Evolutionary conservation across 2,329 filamentous ascomycete genomes (phyloP), one percentile per base, ranked within the genome.

Genomic region (Phaeosphaeriaceae sp.): DNA sequence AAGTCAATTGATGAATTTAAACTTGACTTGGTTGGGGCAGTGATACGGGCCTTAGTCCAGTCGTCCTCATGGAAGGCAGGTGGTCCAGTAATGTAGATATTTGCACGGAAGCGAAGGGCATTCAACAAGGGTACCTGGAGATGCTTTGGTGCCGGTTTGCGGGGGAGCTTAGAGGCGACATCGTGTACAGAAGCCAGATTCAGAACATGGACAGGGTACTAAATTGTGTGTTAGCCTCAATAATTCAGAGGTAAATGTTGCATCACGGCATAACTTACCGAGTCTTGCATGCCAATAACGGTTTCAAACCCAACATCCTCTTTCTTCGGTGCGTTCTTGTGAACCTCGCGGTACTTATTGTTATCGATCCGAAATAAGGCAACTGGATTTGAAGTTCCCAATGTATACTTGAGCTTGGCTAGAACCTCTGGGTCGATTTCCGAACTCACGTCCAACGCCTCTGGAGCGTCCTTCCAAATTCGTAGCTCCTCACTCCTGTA

Each of bases 181-280:
- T 85, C 80, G 40, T 81, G 81, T 17, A 90, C 77, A 55, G 85
- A 88, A 37, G 80, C 79, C 15, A 90, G 69, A 58, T 83, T 89
- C 42, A 90, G 73, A 34, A 92, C 73, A 57, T 89, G 85, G 13
- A 92, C 75, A 1, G 88, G 87, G 66, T 88, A 90, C 83, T 87
- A 37, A 23, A 13, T n/a, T 52, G 15, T 41, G 32, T 38, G 2
- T 40, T 12, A 29, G 42, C 29, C 29, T n/a, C 44, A 13, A 33
- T 44, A n/a, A 28, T 29, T 39, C 16, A 28, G 9, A 42, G 20
- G 15, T 18, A 35, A 23, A 36, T 40, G 16, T 17, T 37, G 30
- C 7, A 38, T 37, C 18, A 5, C 6, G 48, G 33, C 38, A 39
- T 74, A 12, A 52, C 42, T 13, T 76, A 88, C 86, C 36, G 84